Base-by-base conservation (phyloP, 352 stramenopile species). In the Phytophthora cactorum region DNA sequence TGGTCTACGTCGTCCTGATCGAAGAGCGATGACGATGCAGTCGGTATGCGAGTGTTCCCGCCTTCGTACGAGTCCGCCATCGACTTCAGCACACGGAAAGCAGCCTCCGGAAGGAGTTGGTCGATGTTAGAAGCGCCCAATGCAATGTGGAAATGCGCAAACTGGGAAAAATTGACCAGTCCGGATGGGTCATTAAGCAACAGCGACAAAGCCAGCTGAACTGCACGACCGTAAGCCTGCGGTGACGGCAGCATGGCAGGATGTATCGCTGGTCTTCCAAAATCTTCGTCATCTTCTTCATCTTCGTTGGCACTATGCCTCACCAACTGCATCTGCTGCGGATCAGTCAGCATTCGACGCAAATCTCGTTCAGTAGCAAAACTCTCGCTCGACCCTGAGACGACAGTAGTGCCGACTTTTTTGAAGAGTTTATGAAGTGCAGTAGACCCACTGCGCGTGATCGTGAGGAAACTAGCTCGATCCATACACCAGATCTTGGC, bases 401-500 rank as follows among this genome's bases (percentile, higher is more conserved):
- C 63, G 8, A 76, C 70, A 4, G 64, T 84, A 15, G 70, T 78
- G 47, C 83, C 82, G 9, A 92, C 70, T 50, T 89, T 85, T 28
- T 79, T 70, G 54, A 96, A 96, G 14, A 96, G 54, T 57, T 90
- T 88, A 47, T 91, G 72, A 11, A 96, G 64, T 4, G 88, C 84
- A 14, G 86, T 79, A 4, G 88, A 96, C 14, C 88, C 88, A 46
- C 86, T 95, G 7, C 85, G 76, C 3, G 86, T 95, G 69, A 94
- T 96, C 1, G 86, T 95, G 25, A 93, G 62, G 50, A 96, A 92
- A n/a, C 81, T 86, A 31, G 86, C 84, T 31, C 86, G 83, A 53
- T 96, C 86, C 80, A 99, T 97, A 59, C 86, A 95, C 96, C 96
- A 99, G 9, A 98, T 80, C 58, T 97, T 97, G 41, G 87, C 96